phyloP scores from a whole-genome alignment of 495 filamentous ascomycete species.

The Lophiostoma macrostomum region DNA sequence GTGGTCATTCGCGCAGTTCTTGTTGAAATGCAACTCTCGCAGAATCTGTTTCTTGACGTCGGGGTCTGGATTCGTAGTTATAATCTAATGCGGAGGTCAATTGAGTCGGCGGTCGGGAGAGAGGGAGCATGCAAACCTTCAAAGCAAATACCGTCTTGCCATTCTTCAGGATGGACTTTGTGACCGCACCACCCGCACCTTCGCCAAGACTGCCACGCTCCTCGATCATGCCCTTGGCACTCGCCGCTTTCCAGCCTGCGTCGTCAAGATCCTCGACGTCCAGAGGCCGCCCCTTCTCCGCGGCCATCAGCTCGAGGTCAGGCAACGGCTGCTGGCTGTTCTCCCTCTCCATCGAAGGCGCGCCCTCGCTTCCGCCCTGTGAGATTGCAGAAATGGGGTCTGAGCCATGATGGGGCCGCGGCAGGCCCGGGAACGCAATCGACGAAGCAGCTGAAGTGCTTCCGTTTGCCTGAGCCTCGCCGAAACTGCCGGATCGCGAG shows the following conservation, averaged over 20 bases:
- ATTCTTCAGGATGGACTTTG: constrained; percentile 79
- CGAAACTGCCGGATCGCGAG: constrained; percentile 68
- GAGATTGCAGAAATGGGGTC: constrained; percentile 88
- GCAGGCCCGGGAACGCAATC: constrained; percentile 61
- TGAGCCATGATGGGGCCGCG: constrained; percentile 61
- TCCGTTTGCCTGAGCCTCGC: constrained; percentile 70
- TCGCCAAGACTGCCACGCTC: constrained; percentile 91
- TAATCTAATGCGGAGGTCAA: constrained; percentile 60
- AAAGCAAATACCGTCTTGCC: constrained; percentile 94
- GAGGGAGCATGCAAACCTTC: constrained; percentile 61
- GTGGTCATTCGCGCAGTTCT: constrained; percentile 87
- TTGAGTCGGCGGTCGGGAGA: constrained; percentile 5
- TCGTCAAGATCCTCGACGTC: constrained; percentile 95
- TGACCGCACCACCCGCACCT: constrained; percentile 93
- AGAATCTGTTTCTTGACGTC: constrained; percentile 98
- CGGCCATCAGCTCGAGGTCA: constrained; percentile 67
- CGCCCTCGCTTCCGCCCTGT: constrained; percentile 53
- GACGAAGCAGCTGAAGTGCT: constrained; percentile 79
- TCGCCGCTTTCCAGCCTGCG: constrained; percentile 89
- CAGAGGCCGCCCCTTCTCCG: constrained; percentile 74
- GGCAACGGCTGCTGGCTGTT: constrained; percentile 63
- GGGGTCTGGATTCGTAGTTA: constrained; percentile 95
- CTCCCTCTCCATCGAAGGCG: constrained; percentile 70
- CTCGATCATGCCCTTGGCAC: constrained; percentile 77
- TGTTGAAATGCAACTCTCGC: constrained; percentile 94